Base-by-base conservation (phyloP, 1,284 basidiomycete genomes). In the Hymenochaete sp. region DNA sequence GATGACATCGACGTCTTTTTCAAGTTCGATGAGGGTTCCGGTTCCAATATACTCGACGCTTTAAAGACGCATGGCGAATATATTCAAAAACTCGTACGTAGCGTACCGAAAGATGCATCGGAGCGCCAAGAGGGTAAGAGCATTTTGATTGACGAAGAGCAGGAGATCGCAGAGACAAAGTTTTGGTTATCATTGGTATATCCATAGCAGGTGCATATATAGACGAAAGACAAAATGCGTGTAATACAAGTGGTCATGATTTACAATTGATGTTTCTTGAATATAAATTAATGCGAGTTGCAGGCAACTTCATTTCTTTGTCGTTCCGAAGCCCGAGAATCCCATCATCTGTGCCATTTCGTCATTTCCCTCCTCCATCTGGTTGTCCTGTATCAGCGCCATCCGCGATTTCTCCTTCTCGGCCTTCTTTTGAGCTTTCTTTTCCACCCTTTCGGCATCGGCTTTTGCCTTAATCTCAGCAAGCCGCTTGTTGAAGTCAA, bases 1-100 rank as follows among this genome's bases (percentile, higher is more conserved):
- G 96, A 99, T 62, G 91, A 96, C 59, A 82, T 98, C 35, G 77
- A 91, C 47, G 79, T 97, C 33, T 95, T 83, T 67, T 95, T 95
- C 69, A 67, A 66, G 49, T 90, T 96, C 60, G 82, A 86, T 57
- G 71, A 75, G 11, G 84, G 79, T 14, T 59, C 73, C 22, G 81
- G 83, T 11, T 66, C 67, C 25, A 82, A 82, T 25, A 62, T 98
- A 50, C 66, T 80, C 21, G 66, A 69, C n/a, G 88, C 90, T 33
- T 77, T 97, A 55, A 62, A 65, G 46, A 72, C 75, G 52, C 75
- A 90, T 57, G 67, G 70, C 9, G 90, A 89, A 38, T 67, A 82
- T 52, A 83, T 99, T 56, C 62, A 71, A 55, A 83, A 77, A 66
- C 86, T 84, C 37, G 76, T 93, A 38, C 79, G 90, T 48, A 79